phyloP scores from a whole-genome alignment of 129 eudicot species.

The sunflower (Helianthus annuus) region HanXRQr2.0-SUNRISE NC_035443.2:71078649-71079148 shows the following conservation, averaged over 20 bases:
- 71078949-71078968: slow-evolving; percentile 44
- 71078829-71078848: slow-evolving; percentile 57
- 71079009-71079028: slow-evolving; percentile 64
- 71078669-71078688: slow-evolving; percentile 66
- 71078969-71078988: slow-evolving; percentile 25
- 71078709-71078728: slow-evolving; percentile 60
- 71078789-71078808: slow-evolving; percentile 55
- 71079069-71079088: slow-evolving; percentile 26
- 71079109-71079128: slow-evolving; percentile 57
- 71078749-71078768: slow-evolving; percentile 69
- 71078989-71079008: slow-evolving; percentile 49
- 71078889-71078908: slow-evolving; percentile 58
- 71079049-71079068: slow-evolving; percentile 57
- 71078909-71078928: slow-evolving; percentile 58
- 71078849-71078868: slow-evolving; percentile 56
- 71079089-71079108: slow-evolving; percentile 45
- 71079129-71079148: slow-evolving; percentile 61
- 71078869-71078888: slow-evolving; percentile 71
- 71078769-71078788: slow-evolving; percentile 58
- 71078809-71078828: slow-evolving; percentile 52
- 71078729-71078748: slow-evolving; percentile 73
- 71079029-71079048: slow-evolving; percentile 55
- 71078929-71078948: slow-evolving; percentile 55
- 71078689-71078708: slow-evolving; percentile 61
- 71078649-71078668: slow-evolving; percentile 65